phyloP scores from a whole-genome alignment of 208 protist species.

The Acanthamoeba quina region DNA sequence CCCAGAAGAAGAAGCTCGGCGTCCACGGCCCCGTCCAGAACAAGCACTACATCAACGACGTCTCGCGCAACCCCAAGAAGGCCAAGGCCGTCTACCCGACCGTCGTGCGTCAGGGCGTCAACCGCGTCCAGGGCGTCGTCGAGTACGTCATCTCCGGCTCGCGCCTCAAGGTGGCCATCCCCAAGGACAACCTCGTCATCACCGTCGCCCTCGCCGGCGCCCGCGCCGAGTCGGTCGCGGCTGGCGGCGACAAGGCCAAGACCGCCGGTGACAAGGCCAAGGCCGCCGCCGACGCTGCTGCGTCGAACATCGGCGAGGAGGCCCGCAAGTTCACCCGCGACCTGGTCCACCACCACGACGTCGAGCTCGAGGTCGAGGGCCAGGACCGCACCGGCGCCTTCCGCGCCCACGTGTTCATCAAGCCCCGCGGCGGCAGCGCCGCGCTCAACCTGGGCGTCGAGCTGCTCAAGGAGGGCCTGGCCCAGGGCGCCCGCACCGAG shows the following conservation, averaged over 20 bases:
- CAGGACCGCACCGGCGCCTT: slow-evolving; percentile 74
- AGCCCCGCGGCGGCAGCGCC: not conserved
- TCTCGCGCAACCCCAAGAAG: slow-evolving; percentile 68
- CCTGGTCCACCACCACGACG: slow-evolving; percentile 62
- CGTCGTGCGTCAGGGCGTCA: slow-evolving; percentile 66
- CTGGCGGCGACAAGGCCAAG: not conserved
- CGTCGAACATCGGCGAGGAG: slow-evolving; percentile 31
- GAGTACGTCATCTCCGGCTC: slow-evolving; percentile 85
- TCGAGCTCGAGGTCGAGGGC: slow-evolving; percentile 82
- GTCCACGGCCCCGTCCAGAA: slow-evolving; percentile 64
- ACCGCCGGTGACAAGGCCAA: no score
- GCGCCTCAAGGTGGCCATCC: slow-evolving; percentile 85
- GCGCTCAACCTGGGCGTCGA: slow-evolving; percentile 63
- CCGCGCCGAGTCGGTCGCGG: not conserved
- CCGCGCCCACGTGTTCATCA: slow-evolving; percentile 73
- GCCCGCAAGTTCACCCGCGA: slow-evolving; percentile 47
- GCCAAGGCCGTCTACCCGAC: slow-evolving; percentile 68
- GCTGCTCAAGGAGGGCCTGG: slow-evolving; percentile 63
- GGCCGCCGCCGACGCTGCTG: no score
- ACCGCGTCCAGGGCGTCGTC: slow-evolving; percentile 65
- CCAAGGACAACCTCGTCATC: slow-evolving; percentile 83
- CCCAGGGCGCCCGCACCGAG: slow-evolving; percentile 42
- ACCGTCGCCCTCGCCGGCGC: slow-evolving; percentile 81
- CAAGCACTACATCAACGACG: slow-evolving; percentile 72
- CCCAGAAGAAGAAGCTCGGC: slow-evolving; percentile 78